Evolutionary conservation across 2,329 filamentous ascomycete genomes (phyloP).

Genomic region (Diaporthe helianthi): DNA sequence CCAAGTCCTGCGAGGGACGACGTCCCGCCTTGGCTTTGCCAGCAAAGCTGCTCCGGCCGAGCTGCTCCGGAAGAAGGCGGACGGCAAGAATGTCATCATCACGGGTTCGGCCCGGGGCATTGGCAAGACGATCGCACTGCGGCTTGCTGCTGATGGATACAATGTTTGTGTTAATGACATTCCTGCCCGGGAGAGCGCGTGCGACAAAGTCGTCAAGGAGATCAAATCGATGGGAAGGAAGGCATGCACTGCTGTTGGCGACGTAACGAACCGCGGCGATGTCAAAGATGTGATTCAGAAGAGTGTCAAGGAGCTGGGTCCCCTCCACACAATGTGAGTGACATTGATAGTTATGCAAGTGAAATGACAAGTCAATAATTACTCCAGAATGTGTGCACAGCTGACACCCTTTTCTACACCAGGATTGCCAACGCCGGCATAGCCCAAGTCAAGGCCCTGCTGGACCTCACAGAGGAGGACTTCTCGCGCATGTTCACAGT

Average conservation of each 20-base stretch:
- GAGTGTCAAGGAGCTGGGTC: slow-evolving; percentile 60
- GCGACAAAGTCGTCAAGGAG: slow-evolving; percentile 60
- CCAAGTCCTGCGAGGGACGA: neutral
- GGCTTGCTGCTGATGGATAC: slow-evolving; percentile 70
- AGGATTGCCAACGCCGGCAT: slow-evolving; percentile 69
- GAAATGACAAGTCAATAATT: no score
- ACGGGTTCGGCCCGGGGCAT: slow-evolving; percentile 49
- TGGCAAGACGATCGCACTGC: slow-evolving; percentile 67
- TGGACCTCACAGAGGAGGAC: slow-evolving; percentile 65
- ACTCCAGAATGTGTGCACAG: no score
- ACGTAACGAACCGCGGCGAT: slow-evolving; percentile 63
- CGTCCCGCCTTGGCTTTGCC: neutral
- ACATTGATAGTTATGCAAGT: no score
- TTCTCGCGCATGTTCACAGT: slow-evolving; percentile 66
- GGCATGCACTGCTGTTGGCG: slow-evolving; percentile 62
- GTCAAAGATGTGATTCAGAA: slow-evolving; percentile 58
- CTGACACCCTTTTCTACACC: no score
- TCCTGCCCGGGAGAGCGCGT: slow-evolving; percentile 55
- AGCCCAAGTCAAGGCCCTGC: slow-evolving; percentile 60
- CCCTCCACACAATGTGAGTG: slow-evolving; percentile 44
- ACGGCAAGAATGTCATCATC: slow-evolving; percentile 35
- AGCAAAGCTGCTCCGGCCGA: slow-evolving; percentile 12
- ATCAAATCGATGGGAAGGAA: slow-evolving; percentile 59
- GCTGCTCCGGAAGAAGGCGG: slow-evolving; percentile 12
- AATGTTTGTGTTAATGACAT: slow-evolving; percentile 72